Evolutionary conservation across 495 filamentous ascomycete genomes (phyloP), one percentile per base, ranked within the genome.

Genomic region (Aspergillus kassunensis): DNA sequence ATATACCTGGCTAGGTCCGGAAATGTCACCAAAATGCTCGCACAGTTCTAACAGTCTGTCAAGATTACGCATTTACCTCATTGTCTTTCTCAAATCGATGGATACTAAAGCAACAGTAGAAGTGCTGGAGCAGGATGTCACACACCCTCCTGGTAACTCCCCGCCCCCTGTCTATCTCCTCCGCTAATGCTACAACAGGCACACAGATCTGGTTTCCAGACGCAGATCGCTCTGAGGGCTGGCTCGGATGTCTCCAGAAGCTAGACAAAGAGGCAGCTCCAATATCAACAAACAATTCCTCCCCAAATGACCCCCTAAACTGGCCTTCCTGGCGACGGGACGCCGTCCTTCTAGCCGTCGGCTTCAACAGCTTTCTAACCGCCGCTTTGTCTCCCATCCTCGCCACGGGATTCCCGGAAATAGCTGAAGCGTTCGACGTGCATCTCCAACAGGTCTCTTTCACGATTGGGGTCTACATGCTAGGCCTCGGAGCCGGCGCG

Each of bases 401-500:
- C 1, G 49, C 49, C 3, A 51, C 49, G 0, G 49, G 37, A 2
- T 44, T 51, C 18, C 18, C 24, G 5, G 4, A 24, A 1, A 40
- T 51, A 10, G 20, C 49, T 0, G 11, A 31, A 11, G 12, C 27
- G 0, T 51, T 35, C 16, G 37, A 4, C 16, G 39, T 43, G 10
- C 6, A 6, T 2, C 23, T 35, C 3, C 49, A 51, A 11, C 15
- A 41, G 3, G 39, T 51, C 16, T 51, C 49, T 3, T 51, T 51
- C 37, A 51, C 49, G 1, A 51, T 40, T 19, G 49, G 49, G n/a
- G 21, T 51, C 6, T 51, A 51, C 49, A 51, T 51, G 49, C 27
- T 51, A n/a, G 49, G 49, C 3, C 37, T 51, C 7, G 49, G 27
- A 5, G 13, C n/a, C 4, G 49, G 49, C 20, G 49, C 49, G 0